Evolutionary conservation across 192 early-diverging fungal genomes (phyloP).

Genomic region (Dissophora ornata): DNA sequence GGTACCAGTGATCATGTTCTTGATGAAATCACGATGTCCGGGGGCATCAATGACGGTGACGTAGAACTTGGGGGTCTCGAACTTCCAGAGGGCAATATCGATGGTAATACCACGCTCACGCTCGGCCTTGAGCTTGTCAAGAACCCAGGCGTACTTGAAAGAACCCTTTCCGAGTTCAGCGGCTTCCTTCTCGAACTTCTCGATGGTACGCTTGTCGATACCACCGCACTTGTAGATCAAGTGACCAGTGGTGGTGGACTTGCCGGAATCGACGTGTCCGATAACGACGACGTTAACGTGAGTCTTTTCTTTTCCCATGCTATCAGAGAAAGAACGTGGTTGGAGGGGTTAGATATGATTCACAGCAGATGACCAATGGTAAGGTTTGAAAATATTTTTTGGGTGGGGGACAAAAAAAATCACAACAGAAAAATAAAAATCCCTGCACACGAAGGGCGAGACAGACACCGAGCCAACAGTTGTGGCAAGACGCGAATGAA

Average conservation of each 20-base stretch:
- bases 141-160: slow-evolving; percentile 99
- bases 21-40: slow-evolving; percentile 99
- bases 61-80: slow-evolving; percentile 96
- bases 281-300: slow-evolving; percentile 97
- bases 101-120: slow-evolving; percentile 99
- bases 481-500: too few relatives aligned
- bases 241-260: slow-evolving; percentile 99
- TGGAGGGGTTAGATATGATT: slow-evolving; percentile 8
- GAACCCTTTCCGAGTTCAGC: slow-evolving; percentile 99
- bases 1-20: slow-evolving; percentile 99
- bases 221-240: slow-evolving; percentile 99
- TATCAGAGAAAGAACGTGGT: neutral
- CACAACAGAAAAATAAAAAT: neutral
- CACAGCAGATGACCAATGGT: neutral
- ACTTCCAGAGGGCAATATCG: slow-evolving; percentile 97
- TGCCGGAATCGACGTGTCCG: slow-evolving; percentile 99
- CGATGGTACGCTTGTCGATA: slow-evolving; percentile 99
- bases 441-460: too few relatives aligned
- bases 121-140: slow-evolving; percentile 99
- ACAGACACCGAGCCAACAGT: too few relatives aligned
- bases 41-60: slow-evolving; percentile 99
- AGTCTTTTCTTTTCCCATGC: slow-evolving; percentile 82
- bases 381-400: slow-evolving; percentile 19
- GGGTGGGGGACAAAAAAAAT: too few relatives aligned
- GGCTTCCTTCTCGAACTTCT: slow-evolving; percentile 99